Percentiles rank a stretch among this genome's conserved stretches.
Evolutionary conservation across 768 basidiomycete genomes (phyloP).

Genomic region (Cyathus striatus): DNA sequence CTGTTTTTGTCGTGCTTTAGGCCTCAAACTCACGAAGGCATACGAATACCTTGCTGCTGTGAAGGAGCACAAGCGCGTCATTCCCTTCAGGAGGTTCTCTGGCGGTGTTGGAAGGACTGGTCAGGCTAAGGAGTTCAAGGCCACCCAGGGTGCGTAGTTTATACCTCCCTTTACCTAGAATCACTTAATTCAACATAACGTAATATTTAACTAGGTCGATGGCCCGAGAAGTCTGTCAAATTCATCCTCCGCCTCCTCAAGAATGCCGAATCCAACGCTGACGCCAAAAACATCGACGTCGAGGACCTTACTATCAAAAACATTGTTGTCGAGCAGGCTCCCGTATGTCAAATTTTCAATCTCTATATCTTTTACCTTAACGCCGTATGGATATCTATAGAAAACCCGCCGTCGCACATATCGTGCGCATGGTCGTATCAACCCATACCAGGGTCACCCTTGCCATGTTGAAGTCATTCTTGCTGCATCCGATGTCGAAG

Average conservation of each 20-base stretch:
- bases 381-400: slow-evolving; percentile 28
- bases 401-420: slow-evolving; percentile 99
- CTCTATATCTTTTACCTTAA: neutral
- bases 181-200: no score
- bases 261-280: slow-evolving; percentile 99
- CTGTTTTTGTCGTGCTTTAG: no score
- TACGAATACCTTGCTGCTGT: slow-evolving; percentile 93
- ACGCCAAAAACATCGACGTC: slow-evolving; percentile 91
- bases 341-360: no score
- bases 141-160: slow-evolving; percentile 78
- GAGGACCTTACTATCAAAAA: slow-evolving; percentile 94
- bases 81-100: slow-evolving; percentile 94
- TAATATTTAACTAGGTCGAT: slow-evolving; percentile 98
- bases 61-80: slow-evolving; percentile 92
- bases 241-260: slow-evolving; percentile 93
- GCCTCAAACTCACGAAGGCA: slow-evolving; percentile 91
- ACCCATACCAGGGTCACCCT: slow-evolving; percentile 98
- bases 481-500: slow-evolving; percentile 69
- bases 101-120: slow-evolving; percentile 93
- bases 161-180: no score
- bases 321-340: slow-evolving; percentile 98
- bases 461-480: slow-evolving; percentile 96
- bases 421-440: slow-evolving; percentile 96
- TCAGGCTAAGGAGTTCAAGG: slow-evolving; percentile 95
- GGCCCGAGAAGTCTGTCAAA: slow-evolving; percentile 98